Base-by-base conservation (phyloP, 163 green algal species). In the Botryococcus braunii region DNA sequence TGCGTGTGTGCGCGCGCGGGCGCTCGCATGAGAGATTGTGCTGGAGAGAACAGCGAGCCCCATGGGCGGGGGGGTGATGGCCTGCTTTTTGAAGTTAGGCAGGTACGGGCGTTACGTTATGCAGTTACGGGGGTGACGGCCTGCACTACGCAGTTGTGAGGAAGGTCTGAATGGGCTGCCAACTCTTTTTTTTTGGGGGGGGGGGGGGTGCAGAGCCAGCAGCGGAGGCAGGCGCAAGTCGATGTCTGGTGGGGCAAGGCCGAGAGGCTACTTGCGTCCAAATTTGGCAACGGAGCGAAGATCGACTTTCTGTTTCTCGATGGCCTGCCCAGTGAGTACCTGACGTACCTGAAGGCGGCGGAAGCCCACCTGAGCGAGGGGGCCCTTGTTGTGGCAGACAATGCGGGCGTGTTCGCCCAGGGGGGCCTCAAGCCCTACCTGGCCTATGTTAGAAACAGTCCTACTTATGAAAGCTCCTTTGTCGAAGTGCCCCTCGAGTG, bases 231-330 rank as follows among this genome's bases (percentile, higher is more conserved):
- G 7, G 69, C 37, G 0, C 43, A 80, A 65, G 74, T 89, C 35
- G 71, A 85, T 41, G 65, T 91, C 25, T 60, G 57, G 69, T 81
- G 71, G 72, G 79, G 79, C 13, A 79, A 88, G 41, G 84, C 78
- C 3, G 50, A 69, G 17, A 47, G 74, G 48, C 37, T 62, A 35
- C 55, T 89, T 36, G 67, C 75, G 21, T 27, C 11, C 37, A 43
- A 31, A n/a, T 79, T 11, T 35, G 62, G 34, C 6, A 38, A 61
- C 3, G n/a, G n/a, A n/a, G 38, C 66, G 5, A 34, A 34, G 39
- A 89, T 91, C 38, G 79, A 88, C 39, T 66, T 91, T 31, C 77
- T 91, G 37, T 82, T 91, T 27, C 69, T 91, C 37, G 84, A 91
- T 61, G 84, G 79, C 23, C 63, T 77, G 17, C 84, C 84, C 23